These are phyloP conservation scores for Schoenoplectus triqueter DNA, from an alignment of 202 grass and related monocot genomes.

Conservation along the genomic window DNA sequence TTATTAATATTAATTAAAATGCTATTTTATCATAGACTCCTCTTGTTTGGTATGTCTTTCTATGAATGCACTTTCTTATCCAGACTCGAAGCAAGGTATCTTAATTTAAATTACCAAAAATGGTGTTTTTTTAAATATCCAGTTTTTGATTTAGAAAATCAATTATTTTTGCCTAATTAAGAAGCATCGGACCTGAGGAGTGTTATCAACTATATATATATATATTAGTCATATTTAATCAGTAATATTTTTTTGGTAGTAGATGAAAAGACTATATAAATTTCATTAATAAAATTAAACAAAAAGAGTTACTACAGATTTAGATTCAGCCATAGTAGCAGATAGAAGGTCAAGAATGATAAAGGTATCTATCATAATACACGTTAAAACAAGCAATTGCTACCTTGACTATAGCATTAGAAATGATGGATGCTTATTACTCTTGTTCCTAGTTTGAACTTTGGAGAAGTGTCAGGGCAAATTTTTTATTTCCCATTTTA, in stretches of 20 bases:
- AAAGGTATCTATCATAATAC: too few relatives aligned
- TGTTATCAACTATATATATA: background rate
- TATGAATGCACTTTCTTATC: background rate
- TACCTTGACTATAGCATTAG: too few relatives aligned
- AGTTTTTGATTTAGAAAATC: background rate
- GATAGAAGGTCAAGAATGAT: too few relatives aligned
- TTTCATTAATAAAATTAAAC: too few relatives aligned
- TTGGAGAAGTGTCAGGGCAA: background rate
- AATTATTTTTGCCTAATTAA: background rate
- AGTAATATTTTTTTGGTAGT: too few relatives aligned
- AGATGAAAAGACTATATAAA: too few relatives aligned
- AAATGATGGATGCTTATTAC: background rate
- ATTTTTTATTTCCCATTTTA: background rate
- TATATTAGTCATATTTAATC: too few relatives aligned
- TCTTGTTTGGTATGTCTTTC: conserved; percentile 15
- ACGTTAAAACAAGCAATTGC: background rate
- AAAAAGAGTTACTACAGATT: too few relatives aligned
- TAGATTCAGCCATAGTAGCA: too few relatives aligned
- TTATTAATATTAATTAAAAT: background rate
- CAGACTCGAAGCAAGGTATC: background rate
- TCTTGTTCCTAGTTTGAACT: background rate
- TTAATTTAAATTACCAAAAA: background rate
- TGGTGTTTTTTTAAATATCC: background rate
- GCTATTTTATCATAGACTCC: background rate
- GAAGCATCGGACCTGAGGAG: background rate